Evolutionary conservation across 106 monocot genomes (phyloP).

Genomic region (Triglochin maritima): DNA sequence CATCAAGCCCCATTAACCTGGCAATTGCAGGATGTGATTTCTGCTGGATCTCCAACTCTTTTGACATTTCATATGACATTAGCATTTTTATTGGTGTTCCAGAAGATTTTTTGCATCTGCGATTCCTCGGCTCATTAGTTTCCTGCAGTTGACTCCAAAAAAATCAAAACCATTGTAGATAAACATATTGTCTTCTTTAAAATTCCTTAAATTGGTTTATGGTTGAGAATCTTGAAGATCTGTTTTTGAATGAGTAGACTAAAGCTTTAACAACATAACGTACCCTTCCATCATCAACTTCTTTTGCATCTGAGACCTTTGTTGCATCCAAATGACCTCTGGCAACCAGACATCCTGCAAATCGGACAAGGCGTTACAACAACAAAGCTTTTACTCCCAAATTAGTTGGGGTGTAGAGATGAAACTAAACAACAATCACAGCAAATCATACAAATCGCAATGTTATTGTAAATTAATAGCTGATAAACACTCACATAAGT

Average conservation of each 20-base stretch:
- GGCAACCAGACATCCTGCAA: conserved; percentile 18
- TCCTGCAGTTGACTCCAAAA: conserved; percentile 11
- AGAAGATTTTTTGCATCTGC: conserved; percentile 27
- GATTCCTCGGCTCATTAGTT: conserved; percentile 26
- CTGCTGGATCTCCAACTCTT: conserved; percentile 35
- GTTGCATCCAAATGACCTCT: conserved; percentile 1
- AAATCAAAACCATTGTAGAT: too few relatives aligned
- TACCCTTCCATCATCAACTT: conserved; percentile 27
- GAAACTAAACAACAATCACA: too few relatives aligned
- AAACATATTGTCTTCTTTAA: too few relatives aligned
- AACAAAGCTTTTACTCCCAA: too few relatives aligned
- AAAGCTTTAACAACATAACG: conserved; percentile 2
- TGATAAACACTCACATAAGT: too few relatives aligned
- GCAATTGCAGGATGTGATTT: conserved; percentile 65
- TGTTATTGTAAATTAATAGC: too few relatives aligned
- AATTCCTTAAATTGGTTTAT: too few relatives aligned
- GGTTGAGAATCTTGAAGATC: too few relatives aligned
- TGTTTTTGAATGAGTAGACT: too few relatives aligned
- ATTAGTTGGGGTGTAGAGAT: too few relatives aligned
- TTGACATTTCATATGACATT: conserved; percentile 73
- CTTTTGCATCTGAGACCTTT: conserved; percentile 8
- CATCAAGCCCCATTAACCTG: conserved; percentile 79
- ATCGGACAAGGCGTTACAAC: neutral
- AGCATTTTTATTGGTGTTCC: conserved; percentile 77
- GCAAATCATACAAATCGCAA: too few relatives aligned